Evolutionary conservation across 805 yeast species (phyloP), one percentile per base, ranked within the genome.

Genomic region (Hanseniaspora singularis): DNA sequence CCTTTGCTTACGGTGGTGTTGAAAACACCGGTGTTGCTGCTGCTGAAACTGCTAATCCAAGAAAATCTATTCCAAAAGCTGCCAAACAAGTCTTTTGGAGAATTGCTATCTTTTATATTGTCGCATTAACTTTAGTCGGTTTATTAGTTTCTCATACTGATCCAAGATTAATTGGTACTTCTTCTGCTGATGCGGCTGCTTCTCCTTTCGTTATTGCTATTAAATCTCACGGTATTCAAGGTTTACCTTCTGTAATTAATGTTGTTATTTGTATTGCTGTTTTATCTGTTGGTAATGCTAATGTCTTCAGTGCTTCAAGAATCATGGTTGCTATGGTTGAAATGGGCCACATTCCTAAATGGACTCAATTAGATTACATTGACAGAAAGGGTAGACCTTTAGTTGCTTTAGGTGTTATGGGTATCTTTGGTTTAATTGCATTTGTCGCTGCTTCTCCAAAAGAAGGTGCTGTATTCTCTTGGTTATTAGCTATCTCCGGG

Each of bases 81-180:
- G 75, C 80, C 49, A 82, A 81, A 63, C 88, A 83, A 64, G 86
- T 81, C 4, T 81, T 84, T 64, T 82, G 89, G 89, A 72, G 92
- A 64, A 78, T 83, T 50, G 65, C 79, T 14, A 62, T 81, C 53
- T 83, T 83, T 60, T 84, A 84, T 64, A 68, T 84, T 60, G 64
- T 71, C 10, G 69, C 78, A 51, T 72, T 64, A 58, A 77, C 64
- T 50, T 67, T 71, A 53, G 73, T 69, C 55, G 81, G 87, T 39
- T 74, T 81, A 54, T 67, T 84, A 49, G 89, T 82, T 26, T 85
- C 87, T 15, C 77, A 68, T 57, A 65, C 65, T 49, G 73, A 75
- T 51, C 51, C 60, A 10, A 64, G 72, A 43, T 67, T 80, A 47
- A 56, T 74, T 27, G 76, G 72, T 27, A 64, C 71, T 37, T 51